Conservation (phyloP, 345 rosid genomes). For the Populus euphratica region DNA sequence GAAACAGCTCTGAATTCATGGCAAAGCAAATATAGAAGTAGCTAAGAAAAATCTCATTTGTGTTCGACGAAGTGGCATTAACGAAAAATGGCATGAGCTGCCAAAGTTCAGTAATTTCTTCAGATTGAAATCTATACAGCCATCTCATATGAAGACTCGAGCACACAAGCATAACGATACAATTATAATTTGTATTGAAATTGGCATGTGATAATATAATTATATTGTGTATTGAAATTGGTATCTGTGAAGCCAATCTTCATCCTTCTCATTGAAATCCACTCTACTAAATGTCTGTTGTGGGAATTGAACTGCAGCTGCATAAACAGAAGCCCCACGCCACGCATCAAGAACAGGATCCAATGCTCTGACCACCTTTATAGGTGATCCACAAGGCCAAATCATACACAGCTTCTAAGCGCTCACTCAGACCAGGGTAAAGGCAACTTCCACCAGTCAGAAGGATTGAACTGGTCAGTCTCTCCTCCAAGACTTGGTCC, state of each 20-base stretch:
- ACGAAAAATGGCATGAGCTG: background rate
- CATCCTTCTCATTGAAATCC: conserved; percentile 87
- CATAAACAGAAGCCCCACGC: conserved; percentile 88
- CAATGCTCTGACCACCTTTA: conserved; percentile 57
- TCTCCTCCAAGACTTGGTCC: conserved; percentile 47
- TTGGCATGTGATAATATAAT: too few species aligned
- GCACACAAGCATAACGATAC: background rate
- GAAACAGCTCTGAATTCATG: background rate
- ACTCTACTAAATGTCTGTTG: conserved; percentile 55
- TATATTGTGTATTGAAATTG: conserved; percentile 47
- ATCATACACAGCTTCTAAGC: conserved; percentile 79
- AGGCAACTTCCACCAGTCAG: conserved; percentile 79
- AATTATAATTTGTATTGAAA: conserved; percentile 13
- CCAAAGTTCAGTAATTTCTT: background rate
- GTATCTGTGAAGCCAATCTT: conserved; percentile 84
- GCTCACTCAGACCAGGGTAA: conserved; percentile 60
- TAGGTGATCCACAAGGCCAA: conserved; percentile 71
- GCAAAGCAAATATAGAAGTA: background rate
- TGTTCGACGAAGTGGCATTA: background rate
- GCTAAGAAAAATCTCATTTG: background rate
- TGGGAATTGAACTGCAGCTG: conserved; percentile 51
- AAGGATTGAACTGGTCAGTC: conserved; percentile 65
- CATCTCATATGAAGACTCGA: background rate
- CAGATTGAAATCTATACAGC: background rate
- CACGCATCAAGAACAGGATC: conserved; percentile 91